Evolutionary conservation across 805 yeast genomes (phyloP).

Genomic region (Ogataea trehalophila): DNA sequence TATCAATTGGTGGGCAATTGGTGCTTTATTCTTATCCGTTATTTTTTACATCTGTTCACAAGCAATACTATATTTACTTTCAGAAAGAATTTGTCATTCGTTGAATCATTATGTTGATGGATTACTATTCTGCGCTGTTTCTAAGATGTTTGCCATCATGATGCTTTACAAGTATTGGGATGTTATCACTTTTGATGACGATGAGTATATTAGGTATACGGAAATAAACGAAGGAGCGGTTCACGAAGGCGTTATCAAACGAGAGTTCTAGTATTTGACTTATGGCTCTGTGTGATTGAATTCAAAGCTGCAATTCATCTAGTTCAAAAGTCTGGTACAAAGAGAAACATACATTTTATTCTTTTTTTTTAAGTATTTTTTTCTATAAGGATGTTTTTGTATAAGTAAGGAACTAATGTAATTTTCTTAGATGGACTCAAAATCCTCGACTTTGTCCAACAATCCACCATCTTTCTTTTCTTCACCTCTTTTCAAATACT

Average conservation of each 20-base stretch:
- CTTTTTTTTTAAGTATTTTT: not conserved
- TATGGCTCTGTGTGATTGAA: too few species aligned
- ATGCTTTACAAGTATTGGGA: constrained; percentile 98
- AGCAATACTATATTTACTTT: constrained; percentile 64
- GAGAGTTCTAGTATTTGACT: too few species aligned
- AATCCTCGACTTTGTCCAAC: constrained; percentile 23
- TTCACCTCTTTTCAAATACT: constrained; percentile 42
- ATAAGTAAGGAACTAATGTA: not conserved
- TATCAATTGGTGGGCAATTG: constrained; percentile 78
- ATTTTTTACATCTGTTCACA: constrained; percentile 82
- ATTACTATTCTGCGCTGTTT: constrained; percentile 72
- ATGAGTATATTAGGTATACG: constrained; percentile 59
- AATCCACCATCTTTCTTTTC: constrained; percentile 36
- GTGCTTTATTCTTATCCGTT: constrained; percentile 69
- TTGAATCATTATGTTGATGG: constrained; percentile 90
- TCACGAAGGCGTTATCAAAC: too few species aligned
- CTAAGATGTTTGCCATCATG: constrained; percentile 81
- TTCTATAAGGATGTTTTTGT: not conserved
- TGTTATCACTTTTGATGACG: constrained; percentile 89
- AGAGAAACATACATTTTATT: not conserved
- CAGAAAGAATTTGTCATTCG: constrained; percentile 58
- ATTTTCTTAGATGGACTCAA: constrained; percentile 19
- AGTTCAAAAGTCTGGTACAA: not conserved
- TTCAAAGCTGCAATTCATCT: not conserved
- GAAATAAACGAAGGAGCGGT: constrained; percentile 4